Conservation (phyloP, 73 alveolate genomes). For the Paramecium tetraurelia region DNA sequence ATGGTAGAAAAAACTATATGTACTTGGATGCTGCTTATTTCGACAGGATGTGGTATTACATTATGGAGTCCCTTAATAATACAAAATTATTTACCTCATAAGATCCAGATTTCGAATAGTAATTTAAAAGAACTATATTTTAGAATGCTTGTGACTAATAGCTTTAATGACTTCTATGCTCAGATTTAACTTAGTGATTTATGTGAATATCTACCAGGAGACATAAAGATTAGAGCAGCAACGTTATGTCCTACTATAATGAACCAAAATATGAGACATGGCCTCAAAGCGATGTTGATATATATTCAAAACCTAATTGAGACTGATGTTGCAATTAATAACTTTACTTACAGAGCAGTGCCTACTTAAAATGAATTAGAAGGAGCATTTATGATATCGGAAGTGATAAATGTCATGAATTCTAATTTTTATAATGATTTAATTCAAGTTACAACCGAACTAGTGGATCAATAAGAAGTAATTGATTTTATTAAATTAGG, state of each 20-base stretch:
- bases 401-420: not conserved
- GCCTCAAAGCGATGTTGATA: not conserved
- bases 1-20: not conserved
- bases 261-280: not conserved
- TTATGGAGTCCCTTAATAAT: not conserved
- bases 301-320: not conserved
- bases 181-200: not conserved
- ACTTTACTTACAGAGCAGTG: not conserved
- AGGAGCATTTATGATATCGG: slow-evolving; percentile 14
- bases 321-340: not conserved
- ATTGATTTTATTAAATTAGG: not conserved
- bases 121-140: not conserved
- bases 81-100: not conserved
- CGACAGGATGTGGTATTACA: not conserved
- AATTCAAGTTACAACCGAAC: not conserved
- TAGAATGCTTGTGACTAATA: not conserved
- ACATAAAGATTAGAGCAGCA: not conserved
- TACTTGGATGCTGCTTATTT: not conserved
- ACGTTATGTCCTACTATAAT: not conserved
- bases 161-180: not conserved
- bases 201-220: not conserved
- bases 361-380: slow-evolving; percentile 26
- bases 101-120: not conserved
- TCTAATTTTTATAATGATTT: not conserved
- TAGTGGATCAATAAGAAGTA: not conserved